Evolutionary conservation across 1,284 basidiomycete species (phyloP), one percentile per base, ranked within the genome.

Genomic region (Ceratobasidium sp.): DNA sequence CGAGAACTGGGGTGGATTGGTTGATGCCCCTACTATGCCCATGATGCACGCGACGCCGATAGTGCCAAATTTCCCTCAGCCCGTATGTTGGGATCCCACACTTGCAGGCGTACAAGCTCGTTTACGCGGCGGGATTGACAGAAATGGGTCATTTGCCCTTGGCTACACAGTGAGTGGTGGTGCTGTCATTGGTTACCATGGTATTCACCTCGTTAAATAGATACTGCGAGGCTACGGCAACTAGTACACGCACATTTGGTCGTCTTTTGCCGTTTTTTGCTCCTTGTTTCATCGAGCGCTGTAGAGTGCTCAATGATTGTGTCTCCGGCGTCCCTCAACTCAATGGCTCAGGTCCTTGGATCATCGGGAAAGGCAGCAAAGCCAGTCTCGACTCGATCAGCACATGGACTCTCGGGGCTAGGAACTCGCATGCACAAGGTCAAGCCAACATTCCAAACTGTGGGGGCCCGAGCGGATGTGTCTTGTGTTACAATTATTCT

Each of bases 351-450:
- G 87, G 88, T 54, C 92, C 93, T 4, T 94, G 96, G 95, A 93
- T 96, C 78, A 88, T 90, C 40, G 88, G 90, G 46, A 95, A 94
- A 82, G 86, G 95, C 75, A 87, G 90, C 79, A 94, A 95, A 84
- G 96, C 97, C 0, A 98, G 95, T 77, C 87, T 99, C 69, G 96
- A 98, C 81, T 93, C 92, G 61, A 90, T 99, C 64, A 95, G 97
- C 71, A 93, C 92, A 71, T 98, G 96, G 90, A 88, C 99, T 34
- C 25, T 29, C 25, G 25, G 25, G 25, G 25, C 25, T 29, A 29
- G 25, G 25, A 29, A 29, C 25, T 29, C 25, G 25, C 25, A 29
- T 29, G 25, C 25, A 29, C 25, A 29, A 29, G 25, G 25, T 29
- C 25, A 29, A 29, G 25, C 25, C 25, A 29, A 29, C 25, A 29